Evolutionary conservation across 441 rosid genomes (phyloP), one percentile per base, ranked within the genome.

Genomic region (Adansonia rubrostipa): DNA sequence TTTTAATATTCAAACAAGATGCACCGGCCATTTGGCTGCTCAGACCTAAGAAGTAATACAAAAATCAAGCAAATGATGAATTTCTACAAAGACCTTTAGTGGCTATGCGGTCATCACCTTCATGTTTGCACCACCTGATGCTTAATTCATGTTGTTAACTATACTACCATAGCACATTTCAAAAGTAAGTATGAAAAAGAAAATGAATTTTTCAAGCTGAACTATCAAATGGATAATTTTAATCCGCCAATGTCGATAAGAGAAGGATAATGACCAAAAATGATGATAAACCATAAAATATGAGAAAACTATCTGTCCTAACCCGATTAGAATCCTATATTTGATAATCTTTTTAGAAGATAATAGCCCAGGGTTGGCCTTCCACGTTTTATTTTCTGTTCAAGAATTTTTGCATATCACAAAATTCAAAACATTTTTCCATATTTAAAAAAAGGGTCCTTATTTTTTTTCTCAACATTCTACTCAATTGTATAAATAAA

Each of bases 91-190:
- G 14, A 50, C 19, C 1, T 24, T 70, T 9, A 3, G 13, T 60
- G 0, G 22, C 45, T 24, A 70, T 24, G 53, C 9, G 0, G 44
- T 28, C 42, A 62, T 62, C 67, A 62, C 42, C 5, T 28, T 62
- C 44, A 11, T 4, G 40, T 3, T 11, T 10, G 66, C 42, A 62
- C 7, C 2, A 11, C 44, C 44, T 5, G 8, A n/a, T 13, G 63
- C n/a, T 61, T 10, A n/a, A 69, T 47, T 20, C 14, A 68, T 45
- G 22, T 51, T 50, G 57, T 14, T 71, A 71, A 15, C 71, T 65
- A 24, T 24, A 24, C 28, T 24, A 24, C 0, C 28, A 69, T 2
- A 44, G 54, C 45, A 11, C 33, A 45, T 19, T 19, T 20, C 4
- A 17, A 51, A n/a, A 50, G 65, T 19, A 73, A 17, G 28, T 6